Evolutionary conservation across 352 stramenopile species (phyloP).

Genomic region (Bremia lactucae): DNA sequence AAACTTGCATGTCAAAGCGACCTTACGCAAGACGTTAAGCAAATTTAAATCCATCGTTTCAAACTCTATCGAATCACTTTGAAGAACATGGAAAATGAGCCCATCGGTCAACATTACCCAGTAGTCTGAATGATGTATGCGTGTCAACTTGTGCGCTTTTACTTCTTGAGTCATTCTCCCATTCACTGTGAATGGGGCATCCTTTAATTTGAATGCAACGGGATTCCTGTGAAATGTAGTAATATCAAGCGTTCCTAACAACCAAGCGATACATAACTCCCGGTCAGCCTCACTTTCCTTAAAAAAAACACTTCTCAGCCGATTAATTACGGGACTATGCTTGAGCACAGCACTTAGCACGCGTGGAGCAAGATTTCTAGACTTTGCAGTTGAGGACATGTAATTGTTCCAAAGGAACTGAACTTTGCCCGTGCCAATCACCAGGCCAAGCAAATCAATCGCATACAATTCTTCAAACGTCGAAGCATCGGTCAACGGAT

Average conservation of each 20-base stretch:
- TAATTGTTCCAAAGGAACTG: constrained; percentile 55
- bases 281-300: constrained; percentile 41
- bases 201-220: constrained; percentile 12
- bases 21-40: constrained; percentile 31
- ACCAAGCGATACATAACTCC: constrained; percentile 48
- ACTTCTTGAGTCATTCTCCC: background rate
- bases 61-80: constrained; percentile 23
- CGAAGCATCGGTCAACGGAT: constrained; percentile 18
- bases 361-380: constrained; percentile 41
- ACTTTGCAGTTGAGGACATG: constrained; percentile 25
- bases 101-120: constrained; percentile 64
- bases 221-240: constrained; percentile 11
- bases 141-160: background rate
- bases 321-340: constrained; percentile 46
- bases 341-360: constrained; percentile 50
- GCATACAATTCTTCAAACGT: constrained; percentile 46
- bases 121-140: constrained; percentile 29
- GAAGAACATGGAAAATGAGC: constrained; percentile 45
- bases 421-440: constrained; percentile 47
- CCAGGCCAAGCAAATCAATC: constrained; percentile 51
- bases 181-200: constrained; percentile 17
- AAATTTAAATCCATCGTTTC: constrained; percentile 45
- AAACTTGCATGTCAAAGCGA: constrained; percentile 35
- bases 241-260: constrained; percentile 58
- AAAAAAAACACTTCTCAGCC: constrained; percentile 54